These are phyloP conservation scores for Ceratocystiopsis brevicomis DNA, from an alignment of 2,329 filamentous ascomycete species.

Conservation along the genomic window DNA sequence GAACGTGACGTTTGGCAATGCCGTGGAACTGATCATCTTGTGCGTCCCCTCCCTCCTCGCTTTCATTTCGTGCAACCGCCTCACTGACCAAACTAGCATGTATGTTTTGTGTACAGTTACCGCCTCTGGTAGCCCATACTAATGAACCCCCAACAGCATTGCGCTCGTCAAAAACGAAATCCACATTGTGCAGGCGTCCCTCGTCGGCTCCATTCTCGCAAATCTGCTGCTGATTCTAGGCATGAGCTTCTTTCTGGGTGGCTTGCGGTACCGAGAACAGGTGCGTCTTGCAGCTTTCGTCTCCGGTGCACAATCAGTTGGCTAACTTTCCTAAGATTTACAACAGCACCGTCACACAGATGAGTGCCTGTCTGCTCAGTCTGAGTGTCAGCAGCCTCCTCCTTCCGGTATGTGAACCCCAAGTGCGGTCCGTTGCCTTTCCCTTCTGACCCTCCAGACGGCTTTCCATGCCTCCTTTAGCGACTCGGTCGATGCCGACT, in stretches of 20 bases:
- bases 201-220: slow-evolving; percentile 60
- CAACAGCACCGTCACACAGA: slow-evolving; percentile 54
- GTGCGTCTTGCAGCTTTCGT: slow-evolving; percentile 4
- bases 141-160: slow-evolving; percentile 2
- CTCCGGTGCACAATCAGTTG: not conserved
- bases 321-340: slow-evolving; percentile 28
- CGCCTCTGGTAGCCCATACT: not conserved
- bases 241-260: slow-evolving; percentile 54
- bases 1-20: slow-evolving; percentile 84
- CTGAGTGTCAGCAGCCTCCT: slow-evolving; percentile 31
- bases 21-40: slow-evolving; percentile 75
- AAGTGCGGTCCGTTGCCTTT: not conserved
- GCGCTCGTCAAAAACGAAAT: slow-evolving; percentile 35
- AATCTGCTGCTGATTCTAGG: slow-evolving; percentile 59
- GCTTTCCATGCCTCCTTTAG: slow-evolving; percentile 51
- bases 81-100: slow-evolving; percentile 20
- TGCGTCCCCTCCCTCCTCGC: slow-evolving; percentile 22
- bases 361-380: slow-evolving; percentile 51
- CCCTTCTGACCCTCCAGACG: slow-evolving; percentile 14
- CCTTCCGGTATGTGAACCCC: slow-evolving; percentile 10
- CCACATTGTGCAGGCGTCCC: slow-evolving; percentile 55
- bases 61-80: not conserved
- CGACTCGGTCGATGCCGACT: slow-evolving; percentile 34
- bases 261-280: slow-evolving; percentile 48
- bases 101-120: not conserved